Percentiles rank a stretch among this genome's conserved stretches.
Evolutionary conservation across 192 early-diverging fungal genomes (phyloP).

Genomic region (Globomyces pollinis-pini): DNA sequence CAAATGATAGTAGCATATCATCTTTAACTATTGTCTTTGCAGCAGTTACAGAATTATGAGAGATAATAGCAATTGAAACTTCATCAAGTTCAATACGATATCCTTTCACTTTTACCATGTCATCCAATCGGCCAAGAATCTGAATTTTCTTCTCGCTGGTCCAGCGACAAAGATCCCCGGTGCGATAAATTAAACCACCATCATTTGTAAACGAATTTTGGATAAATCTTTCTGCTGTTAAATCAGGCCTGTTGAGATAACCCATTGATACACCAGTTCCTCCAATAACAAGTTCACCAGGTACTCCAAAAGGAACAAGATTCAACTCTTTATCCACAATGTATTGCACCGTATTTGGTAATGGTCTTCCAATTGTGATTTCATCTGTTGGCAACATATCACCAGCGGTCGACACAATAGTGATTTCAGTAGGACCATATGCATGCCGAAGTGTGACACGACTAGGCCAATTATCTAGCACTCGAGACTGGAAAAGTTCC

Average conservation of each 20-base stretch:
- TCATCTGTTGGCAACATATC: background rate
- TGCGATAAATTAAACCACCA: constrained; percentile 16
- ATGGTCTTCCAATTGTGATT: constrained; percentile 25
- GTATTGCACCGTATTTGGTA: constrained; percentile 14
- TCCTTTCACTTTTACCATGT: constrained; percentile 33
- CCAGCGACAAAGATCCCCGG: constrained; percentile 18
- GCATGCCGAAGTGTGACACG: constrained; percentile 12
- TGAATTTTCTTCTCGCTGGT: constrained; percentile 4
- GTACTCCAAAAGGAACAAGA: constrained; percentile 25
- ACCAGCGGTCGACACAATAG: background rate
- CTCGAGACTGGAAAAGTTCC: constrained; percentile 7
- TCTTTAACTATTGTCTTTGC: constrained; percentile 19
- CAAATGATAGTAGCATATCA: constrained; percentile 21
- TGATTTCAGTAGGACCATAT: constrained; percentile 16
- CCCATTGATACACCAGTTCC: constrained; percentile 32
- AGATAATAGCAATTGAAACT: constrained; percentile 13
- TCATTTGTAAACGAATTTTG: constrained; percentile 12
- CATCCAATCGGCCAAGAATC: constrained; percentile 26
- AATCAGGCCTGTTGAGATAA: constrained; percentile 33
- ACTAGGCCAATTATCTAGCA: constrained; percentile 10
- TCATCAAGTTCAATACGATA: constrained; percentile 30
- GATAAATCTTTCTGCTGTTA: constrained; percentile 24
- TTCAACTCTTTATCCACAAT: constrained; percentile 23
- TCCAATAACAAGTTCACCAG: constrained; percentile 35
- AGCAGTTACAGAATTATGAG: constrained; percentile 10